These are phyloP conservation scores for Psilocybe azurescens DNA, from an alignment of 768 basidiomycete species.

Conservation along the genomic window DNA sequence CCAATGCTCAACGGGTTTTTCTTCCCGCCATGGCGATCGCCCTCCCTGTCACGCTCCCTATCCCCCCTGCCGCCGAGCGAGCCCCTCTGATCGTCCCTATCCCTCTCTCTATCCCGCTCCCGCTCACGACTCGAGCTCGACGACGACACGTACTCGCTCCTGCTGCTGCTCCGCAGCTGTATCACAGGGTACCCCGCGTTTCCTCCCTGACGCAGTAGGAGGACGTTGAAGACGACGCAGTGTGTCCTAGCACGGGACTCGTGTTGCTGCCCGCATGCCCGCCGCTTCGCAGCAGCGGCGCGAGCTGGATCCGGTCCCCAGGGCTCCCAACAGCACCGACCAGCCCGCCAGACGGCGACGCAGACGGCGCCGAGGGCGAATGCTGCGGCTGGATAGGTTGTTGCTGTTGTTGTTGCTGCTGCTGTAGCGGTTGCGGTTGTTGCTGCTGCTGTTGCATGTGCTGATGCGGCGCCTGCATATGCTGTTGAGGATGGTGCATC, in stretches of 20 bases:
- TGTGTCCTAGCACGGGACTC: conserved; percentile 1
- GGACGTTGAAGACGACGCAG: background rate
- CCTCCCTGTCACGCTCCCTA: conserved; percentile 22
- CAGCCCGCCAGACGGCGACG: conserved; percentile 17
- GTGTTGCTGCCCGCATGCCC: conserved; percentile 5
- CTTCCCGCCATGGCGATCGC: conserved; percentile 42
- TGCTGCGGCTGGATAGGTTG: conserved; percentile 5
- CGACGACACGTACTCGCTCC: conserved; percentile 27
- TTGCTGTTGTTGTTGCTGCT: conserved; percentile 21
- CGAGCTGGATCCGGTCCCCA: conserved; percentile 57
- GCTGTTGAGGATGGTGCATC: conserved; percentile 23
- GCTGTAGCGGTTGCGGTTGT: conserved; percentile 20
- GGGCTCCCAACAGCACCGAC: conserved; percentile 25
- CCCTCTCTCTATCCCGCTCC: conserved; percentile 14
- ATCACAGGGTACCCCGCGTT: conserved; percentile 34
- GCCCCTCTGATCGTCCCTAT: conserved; percentile 23
- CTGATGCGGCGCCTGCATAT: conserved; percentile 15
- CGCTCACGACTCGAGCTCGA: conserved; percentile 20
- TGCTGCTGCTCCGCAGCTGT: conserved; percentile 40
- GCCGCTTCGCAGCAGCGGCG: conserved; percentile 46
- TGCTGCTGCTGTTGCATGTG: conserved; percentile 17
- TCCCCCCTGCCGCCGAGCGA: conserved; percentile 20
- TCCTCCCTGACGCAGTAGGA: background rate
- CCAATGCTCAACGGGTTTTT: conserved; percentile 75
- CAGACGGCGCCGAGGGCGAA: conserved; percentile 18